Conservation (phyloP, 2,329 filamentous ascomycete species). For the Beauveria australis region DNA sequence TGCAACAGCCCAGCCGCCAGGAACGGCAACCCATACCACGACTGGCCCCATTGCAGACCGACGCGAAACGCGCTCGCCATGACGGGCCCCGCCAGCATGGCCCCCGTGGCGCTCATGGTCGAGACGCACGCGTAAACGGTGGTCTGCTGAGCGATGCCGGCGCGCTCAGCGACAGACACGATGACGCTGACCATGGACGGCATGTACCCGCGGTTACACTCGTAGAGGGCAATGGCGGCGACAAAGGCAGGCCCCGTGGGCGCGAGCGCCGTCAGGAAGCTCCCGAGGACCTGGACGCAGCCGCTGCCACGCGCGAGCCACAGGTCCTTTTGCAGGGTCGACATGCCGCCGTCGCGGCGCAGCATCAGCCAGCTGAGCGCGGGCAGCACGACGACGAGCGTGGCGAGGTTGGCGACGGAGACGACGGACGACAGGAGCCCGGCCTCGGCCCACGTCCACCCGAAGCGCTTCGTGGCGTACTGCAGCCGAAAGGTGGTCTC, state of each 20-base stretch:
- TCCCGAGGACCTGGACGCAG: constrained; percentile 5
- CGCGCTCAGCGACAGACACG: background rate
- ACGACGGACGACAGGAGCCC: constrained; percentile 1
- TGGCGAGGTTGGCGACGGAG: background rate
- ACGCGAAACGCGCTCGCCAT: constrained; percentile 4
- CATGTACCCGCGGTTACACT: constrained; percentile 1
- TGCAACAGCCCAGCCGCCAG: constrained; percentile 6
- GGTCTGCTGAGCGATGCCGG: background rate
- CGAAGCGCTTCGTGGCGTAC: constrained; percentile 10
- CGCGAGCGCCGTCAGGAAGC: constrained; percentile 7
- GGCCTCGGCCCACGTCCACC: constrained; percentile 10
- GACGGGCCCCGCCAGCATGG: background rate
- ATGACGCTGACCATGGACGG: constrained; percentile 7
- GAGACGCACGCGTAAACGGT: constrained; percentile 4
- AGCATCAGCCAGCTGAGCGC: background rate
- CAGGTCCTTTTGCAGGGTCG: constrained; percentile 6
- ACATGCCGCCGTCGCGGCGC: background rate
- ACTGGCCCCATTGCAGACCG: constrained; percentile 7
- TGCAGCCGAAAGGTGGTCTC: constrained; percentile 4
- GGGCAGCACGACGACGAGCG: constrained; percentile 5
- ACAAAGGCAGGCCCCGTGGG: background rate
- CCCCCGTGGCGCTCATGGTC: background rate
- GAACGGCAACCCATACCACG: constrained; percentile 9
- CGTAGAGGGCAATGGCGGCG: background rate
- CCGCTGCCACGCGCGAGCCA: constrained; percentile 8